Base-by-base conservation (phyloP, 768 basidiomycete genomes). In the Boletus vermiculosoides region DNA sequence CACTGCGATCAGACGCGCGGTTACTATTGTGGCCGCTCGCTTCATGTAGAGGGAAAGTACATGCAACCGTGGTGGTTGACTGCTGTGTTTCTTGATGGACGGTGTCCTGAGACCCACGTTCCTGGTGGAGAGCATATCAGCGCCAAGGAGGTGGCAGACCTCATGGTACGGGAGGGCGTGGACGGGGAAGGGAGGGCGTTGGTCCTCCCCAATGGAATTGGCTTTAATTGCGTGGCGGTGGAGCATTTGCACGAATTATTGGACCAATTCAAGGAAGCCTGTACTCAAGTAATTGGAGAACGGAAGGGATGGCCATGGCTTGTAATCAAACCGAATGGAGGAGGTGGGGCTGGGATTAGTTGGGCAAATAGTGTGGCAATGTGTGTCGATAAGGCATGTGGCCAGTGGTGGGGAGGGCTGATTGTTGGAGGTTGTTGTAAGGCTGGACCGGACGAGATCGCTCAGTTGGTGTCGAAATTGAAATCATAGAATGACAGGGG, bases 1-100 rank as follows among this genome's bases (percentile, higher is more conserved):
- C 5, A 68, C 67, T 22, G 88, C 87, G 15, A 85, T 92, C 59
- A 75, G 88, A 48, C 72, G 71, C 12, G 88, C 89, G 3, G 79
- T 94, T 62, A 65, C 63, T 2, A 45, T 50, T 5, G 72, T 88
- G 13, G 53, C 68, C 2, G 52, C 56, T 48, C 59, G 13, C 57
- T 74, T 31, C 58, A 44, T 5, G 63, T 51, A 42, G 53, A 67
- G 7, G 62, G 65, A 20, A 45, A 63, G 18, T 50, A 28, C 15
- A 63, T 62, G 62, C 90, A 90, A 67, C 80, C 80, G 34, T 92
- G 88, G 86, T 92, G 88, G 88, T 82, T 91, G 55, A 82, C 78
- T 47, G 83, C 79, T 31, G 83, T 89, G 8, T 86, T 83, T 61
- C 85, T 86, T 0, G 67, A 70, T 22, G 83, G 82, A 3, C 57